phyloP scores from a whole-genome alignment of 2,329 filamentous ascomycete species.

The Fusarium dlaminii region DNA sequence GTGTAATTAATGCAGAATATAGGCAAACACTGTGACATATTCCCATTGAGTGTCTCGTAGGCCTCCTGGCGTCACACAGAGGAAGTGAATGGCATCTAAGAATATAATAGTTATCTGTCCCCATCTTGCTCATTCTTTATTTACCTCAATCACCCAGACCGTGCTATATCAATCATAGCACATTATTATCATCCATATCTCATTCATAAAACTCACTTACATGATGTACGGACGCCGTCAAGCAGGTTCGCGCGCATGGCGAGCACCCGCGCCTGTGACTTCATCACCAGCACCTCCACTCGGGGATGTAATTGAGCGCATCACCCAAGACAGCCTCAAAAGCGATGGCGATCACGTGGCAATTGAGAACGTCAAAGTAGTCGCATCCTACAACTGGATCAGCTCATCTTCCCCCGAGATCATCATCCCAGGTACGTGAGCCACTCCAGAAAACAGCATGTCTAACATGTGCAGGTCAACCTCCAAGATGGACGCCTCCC shows the following conservation, averaged over 20 bases:
- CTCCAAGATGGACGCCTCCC: slow-evolving; percentile 37
- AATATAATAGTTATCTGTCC: not conserved
- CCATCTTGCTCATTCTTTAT: not conserved
- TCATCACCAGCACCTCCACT: slow-evolving; percentile 30
- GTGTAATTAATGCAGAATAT: slow-evolving; percentile 13
- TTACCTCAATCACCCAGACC: not conserved
- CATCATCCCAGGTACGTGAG: slow-evolving; percentile 51
- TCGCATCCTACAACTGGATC: slow-evolving; percentile 63
- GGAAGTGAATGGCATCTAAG: not conserved
- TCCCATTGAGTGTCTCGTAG: not conserved
- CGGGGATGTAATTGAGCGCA: slow-evolving; percentile 36
- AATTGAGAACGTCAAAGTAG: slow-evolving; percentile 51
- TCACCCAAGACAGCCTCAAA: slow-evolving; percentile 16
- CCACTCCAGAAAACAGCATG: accelerated
- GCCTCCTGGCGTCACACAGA: not conserved
- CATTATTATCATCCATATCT: accelerated
- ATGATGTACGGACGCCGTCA: not conserved
- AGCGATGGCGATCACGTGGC: not conserved
- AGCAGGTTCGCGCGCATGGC: not conserved
- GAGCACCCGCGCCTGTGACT: not conserved
- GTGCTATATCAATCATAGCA: not conserved
- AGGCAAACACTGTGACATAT: not conserved
- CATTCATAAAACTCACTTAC: not conserved
- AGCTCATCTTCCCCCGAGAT: slow-evolving; percentile 53
- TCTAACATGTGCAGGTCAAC: slow-evolving; percentile 32